Evolutionary conservation across 495 filamentous ascomycete genomes (phyloP).

Genomic region (Hyaloscypha finlandica): DNA sequence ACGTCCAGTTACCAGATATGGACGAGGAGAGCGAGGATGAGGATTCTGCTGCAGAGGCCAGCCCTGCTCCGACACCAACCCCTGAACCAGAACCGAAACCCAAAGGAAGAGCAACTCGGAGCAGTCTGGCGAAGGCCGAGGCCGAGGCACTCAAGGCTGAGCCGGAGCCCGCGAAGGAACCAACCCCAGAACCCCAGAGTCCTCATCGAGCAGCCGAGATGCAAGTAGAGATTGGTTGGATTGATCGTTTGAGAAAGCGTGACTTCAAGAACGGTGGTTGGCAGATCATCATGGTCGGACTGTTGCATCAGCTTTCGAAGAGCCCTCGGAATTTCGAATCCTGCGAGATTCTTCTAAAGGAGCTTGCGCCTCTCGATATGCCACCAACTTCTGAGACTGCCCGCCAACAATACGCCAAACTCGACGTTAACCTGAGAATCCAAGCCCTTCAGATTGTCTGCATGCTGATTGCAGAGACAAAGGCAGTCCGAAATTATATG

Average conservation of each 20-base stretch:
- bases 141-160: conserved; percentile 62
- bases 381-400: conserved; percentile 76
- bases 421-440: conserved; percentile 83
- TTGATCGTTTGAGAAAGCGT: conserved; percentile 76
- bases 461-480: conserved; percentile 83
- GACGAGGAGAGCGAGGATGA: conserved; percentile 68
- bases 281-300: conserved; percentile 84
- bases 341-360: conserved; percentile 76
- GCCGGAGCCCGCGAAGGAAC: conserved; percentile 43
- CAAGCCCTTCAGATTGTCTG: conserved; percentile 83
- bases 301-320: conserved; percentile 81
- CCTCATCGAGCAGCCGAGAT: conserved; percentile 81
- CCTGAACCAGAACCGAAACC: conserved; percentile 67
- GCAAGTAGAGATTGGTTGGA: conserved; percentile 73
- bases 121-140: conserved; percentile 81
- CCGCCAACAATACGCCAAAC: conserved; percentile 62
- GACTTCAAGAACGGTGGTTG: conserved; percentile 91
- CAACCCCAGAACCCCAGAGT: conserved; percentile 37
- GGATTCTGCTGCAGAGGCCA: conserved; percentile 58
- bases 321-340: conserved; percentile 64
- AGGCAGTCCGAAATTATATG: conserved; percentile 81
- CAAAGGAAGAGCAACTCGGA: conserved; percentile 72
- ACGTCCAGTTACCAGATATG: conserved; percentile 76
- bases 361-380: conserved; percentile 74
- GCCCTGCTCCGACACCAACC: conserved; percentile 51